Percentiles rank a stretch among this genome's conserved stretches.
These are phyloP conservation scores for Linum tenue DNA, from an alignment of 345 rosid genomes.

Conservation along the genomic window DNA sequence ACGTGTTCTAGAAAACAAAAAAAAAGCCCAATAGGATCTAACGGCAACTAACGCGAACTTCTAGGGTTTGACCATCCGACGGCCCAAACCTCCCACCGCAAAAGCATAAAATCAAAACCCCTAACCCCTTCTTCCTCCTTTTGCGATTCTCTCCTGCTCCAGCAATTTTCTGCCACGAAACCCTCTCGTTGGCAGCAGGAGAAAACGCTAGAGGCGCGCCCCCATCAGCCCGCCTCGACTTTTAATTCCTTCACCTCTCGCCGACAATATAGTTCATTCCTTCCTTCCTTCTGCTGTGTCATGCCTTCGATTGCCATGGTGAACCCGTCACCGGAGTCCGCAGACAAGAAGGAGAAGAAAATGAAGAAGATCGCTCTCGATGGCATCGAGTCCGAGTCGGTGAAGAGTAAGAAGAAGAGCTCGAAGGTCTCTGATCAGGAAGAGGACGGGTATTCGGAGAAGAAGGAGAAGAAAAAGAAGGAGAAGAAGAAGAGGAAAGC, in stretches of 20 bases:
- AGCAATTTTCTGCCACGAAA: too few species aligned
- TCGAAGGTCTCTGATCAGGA: too few species aligned
- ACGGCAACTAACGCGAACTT: not conserved
- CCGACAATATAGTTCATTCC: too few species aligned
- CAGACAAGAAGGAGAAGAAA: slow-evolving; percentile 44
- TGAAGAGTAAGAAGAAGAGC: slow-evolving; percentile 31
- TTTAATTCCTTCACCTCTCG: not conserved
- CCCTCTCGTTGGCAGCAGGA: not conserved
- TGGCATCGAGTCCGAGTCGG: not conserved
- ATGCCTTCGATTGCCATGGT: slow-evolving; percentile 55
- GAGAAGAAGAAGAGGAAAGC: not conserved
- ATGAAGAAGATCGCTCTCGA: slow-evolving; percentile 22
- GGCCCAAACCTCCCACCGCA: not conserved
- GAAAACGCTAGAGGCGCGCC: not conserved
- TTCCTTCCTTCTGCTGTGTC: not conserved
- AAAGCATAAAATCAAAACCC: not conserved
- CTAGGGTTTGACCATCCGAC: not conserved
- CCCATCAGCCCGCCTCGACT: not conserved
- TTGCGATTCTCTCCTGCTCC: not conserved
- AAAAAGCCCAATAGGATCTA: not conserved
- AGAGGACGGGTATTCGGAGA: not conserved
- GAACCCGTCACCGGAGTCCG: slow-evolving; percentile 16
- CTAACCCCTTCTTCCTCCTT: not conserved
- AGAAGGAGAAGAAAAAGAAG: slow-evolving; percentile 15
- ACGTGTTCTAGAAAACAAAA: not conserved